These are phyloP conservation scores for Podospora anserina DNA, from an alignment of 495 filamentous ascomycete genomes.

Conservation along the genomic window DNA sequence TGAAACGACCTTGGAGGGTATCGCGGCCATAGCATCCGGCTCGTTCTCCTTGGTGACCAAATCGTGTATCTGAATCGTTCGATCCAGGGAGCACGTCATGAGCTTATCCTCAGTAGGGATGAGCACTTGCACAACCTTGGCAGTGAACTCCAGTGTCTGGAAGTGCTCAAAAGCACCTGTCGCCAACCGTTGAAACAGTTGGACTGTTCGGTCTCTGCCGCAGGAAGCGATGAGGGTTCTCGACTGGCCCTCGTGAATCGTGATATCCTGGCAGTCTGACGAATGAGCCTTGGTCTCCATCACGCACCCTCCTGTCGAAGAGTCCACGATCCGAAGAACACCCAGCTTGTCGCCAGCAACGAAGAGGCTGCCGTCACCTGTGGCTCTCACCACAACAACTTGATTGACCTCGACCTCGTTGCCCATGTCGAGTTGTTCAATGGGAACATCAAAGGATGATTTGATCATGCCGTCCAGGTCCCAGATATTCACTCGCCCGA, in stretches of 20 bases:
- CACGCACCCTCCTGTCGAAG: constrained; percentile 48
- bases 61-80: constrained; percentile 75
- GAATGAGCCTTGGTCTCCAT: constrained; percentile 78
- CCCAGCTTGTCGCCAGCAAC: constrained; percentile 83
- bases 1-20: constrained; percentile 70
- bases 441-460: constrained; percentile 58
- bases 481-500: constrained; percentile 80
- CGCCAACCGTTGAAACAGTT: constrained; percentile 67
- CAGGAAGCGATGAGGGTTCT: constrained; percentile 68
- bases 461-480: constrained; percentile 64
- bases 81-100: constrained; percentile 83
- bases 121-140: constrained; percentile 48
- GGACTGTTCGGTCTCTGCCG: constrained; percentile 84
- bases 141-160: constrained; percentile 48
- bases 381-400: constrained; percentile 64
- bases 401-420: constrained; percentile 68
- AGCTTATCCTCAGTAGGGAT: constrained; percentile 56
- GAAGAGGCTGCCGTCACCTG: constrained; percentile 58
- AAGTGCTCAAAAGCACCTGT: constrained; percentile 48
- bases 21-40: constrained; percentile 66
- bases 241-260: constrained; percentile 55
- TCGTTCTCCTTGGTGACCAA: constrained; percentile 69
- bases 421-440: constrained; percentile 60
- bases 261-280: constrained; percentile 80
- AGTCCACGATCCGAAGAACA: constrained; percentile 61